Conservation (phyloP, 495 filamentous ascomycete genomes). For the Alectoria sarmentosa region DNA sequence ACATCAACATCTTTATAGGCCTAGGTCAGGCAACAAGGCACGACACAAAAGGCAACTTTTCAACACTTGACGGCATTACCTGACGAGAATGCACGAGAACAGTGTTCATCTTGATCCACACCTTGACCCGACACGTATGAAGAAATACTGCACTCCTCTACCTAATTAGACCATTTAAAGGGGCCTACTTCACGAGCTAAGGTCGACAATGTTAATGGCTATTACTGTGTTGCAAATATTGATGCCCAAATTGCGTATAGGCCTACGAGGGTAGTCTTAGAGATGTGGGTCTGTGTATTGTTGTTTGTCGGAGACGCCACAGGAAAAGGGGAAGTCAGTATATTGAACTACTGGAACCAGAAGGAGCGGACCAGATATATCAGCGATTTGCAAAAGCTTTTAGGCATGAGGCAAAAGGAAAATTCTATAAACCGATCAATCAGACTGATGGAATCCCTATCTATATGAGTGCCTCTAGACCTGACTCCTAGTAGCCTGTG, state of each 20-base stretch:
- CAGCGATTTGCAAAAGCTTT: background rate
- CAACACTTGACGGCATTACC: background rate
- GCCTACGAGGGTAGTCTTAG: background rate
- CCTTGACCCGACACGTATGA: background rate
- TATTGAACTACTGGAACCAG: background rate
- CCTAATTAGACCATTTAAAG: too few relatives aligned
- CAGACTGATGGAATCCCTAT: background rate
- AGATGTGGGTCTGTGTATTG: background rate
- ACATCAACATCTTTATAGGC: background rate
- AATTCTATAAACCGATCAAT: slow-evolving; percentile 5
- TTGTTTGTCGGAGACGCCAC: background rate
- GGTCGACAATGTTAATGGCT: too few relatives aligned
- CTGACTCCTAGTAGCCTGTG: slow-evolving; percentile 5
- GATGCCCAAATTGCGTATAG: background rate
- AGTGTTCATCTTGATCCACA: background rate
- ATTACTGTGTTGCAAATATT: background rate
- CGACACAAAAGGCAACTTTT: background rate
- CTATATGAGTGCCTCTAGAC: background rate
- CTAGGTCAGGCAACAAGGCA: background rate
- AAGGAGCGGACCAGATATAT: background rate
- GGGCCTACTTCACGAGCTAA: too few relatives aligned
- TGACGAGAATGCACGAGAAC: background rate
- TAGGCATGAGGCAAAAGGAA: background rate
- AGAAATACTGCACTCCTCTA: background rate
- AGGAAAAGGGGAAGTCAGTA: background rate